phyloP scores from a whole-genome alignment of 352 stramenopile species.

The Albugo candida region DNA sequence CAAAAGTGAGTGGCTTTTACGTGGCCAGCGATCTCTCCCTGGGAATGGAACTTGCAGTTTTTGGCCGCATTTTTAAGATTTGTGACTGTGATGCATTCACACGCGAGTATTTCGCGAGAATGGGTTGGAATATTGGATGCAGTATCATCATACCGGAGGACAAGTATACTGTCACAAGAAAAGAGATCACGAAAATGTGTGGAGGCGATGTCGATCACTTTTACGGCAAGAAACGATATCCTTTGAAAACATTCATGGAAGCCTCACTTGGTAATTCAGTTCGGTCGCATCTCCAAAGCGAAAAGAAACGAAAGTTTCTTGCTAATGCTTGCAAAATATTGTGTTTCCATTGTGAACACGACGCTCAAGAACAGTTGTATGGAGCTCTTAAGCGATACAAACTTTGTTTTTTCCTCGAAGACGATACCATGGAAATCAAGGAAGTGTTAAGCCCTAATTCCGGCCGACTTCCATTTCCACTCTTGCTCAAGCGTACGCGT shows the following conservation, averaged over 20 bases:
- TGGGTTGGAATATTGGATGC: slow-evolving; percentile 20
- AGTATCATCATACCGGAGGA: slow-evolving; percentile 55
- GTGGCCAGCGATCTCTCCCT: slow-evolving; percentile 29
- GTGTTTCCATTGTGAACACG: slow-evolving; percentile 72
- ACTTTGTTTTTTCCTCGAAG: slow-evolving; percentile 75
- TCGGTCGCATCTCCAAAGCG: slow-evolving; percentile 33
- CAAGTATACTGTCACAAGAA: slow-evolving; percentile 55
- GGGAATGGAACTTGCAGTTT: slow-evolving; percentile 51
- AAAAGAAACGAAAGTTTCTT: slow-evolving; percentile 75
- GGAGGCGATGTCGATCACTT: slow-evolving; percentile 47
- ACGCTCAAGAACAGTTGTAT: slow-evolving; percentile 59
- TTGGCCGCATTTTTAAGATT: slow-evolving; percentile 54
- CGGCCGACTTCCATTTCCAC: slow-evolving; percentile 56
- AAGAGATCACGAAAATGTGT: slow-evolving; percentile 58
- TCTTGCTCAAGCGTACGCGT: slow-evolving; percentile 37
- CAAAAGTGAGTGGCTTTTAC: slow-evolving; percentile 25
- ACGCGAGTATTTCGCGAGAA: slow-evolving; percentile 27
- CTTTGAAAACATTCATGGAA: slow-evolving; percentile 75
- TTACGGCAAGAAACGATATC: slow-evolving; percentile 55
- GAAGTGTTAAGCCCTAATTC: slow-evolving; percentile 66
- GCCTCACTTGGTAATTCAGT: slow-evolving; percentile 55
- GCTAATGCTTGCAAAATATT: slow-evolving; percentile 75
- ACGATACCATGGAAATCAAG: slow-evolving; percentile 81
- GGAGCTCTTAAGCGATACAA: slow-evolving; percentile 62
- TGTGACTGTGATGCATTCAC: slow-evolving; percentile 65